These are phyloP conservation scores for Cutaneotrichosporon cavernicola DNA, from an alignment of 1,284 basidiomycete species.

Conservation along the genomic window DNA sequence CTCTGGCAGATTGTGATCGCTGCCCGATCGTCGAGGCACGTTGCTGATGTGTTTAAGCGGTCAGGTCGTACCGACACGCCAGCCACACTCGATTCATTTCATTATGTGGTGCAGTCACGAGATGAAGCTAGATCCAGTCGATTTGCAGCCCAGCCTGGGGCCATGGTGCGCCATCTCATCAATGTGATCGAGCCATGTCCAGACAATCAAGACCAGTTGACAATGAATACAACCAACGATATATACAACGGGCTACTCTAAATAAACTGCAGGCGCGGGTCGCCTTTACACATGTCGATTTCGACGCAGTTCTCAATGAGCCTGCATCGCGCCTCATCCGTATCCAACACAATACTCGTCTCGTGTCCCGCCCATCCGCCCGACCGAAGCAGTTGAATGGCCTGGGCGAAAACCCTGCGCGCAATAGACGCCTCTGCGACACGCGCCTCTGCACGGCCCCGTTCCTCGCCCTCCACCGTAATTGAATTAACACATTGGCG, in stretches of 20 bases:
- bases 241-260: constrained; percentile 4
- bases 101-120: no score
- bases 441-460: constrained; percentile 3
- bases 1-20: no score
- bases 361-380: not conserved
- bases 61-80: no score
- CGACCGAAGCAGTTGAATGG: not conserved
- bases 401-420: not conserved
- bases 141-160: no score
- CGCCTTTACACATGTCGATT: not conserved
- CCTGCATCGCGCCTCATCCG: constrained; percentile 4
- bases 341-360: constrained; percentile 1
- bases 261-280: constrained; percentile 8
- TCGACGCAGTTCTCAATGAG: constrained; percentile 7
- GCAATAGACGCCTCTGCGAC: constrained; percentile 7
- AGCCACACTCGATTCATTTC: no score
- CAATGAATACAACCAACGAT: not conserved
- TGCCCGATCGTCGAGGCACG: no score
- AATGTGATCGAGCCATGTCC: no score
- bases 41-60: no score
- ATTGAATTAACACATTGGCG: not conserved
- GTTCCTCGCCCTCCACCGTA: constrained; percentile 4
- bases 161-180: no score
- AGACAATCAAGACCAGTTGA: not conserved
- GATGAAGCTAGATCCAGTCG: no score